Evolutionary conservation across 192 early-diverging fungal genomes (phyloP).

Genomic region (Spinellus fusiger): DNA sequence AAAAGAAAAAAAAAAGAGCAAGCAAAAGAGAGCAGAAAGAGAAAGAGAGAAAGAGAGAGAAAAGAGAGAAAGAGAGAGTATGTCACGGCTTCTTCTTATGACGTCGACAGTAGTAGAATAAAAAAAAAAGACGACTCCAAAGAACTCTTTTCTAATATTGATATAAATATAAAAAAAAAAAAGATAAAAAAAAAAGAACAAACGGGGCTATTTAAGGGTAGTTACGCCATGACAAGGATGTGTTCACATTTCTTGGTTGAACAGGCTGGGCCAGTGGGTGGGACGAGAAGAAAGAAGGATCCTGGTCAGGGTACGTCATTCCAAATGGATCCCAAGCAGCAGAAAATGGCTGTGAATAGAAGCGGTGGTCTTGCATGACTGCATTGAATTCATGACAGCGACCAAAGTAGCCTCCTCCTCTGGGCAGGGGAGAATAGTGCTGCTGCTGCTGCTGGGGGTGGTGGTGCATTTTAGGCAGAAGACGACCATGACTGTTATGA

Average conservation of each 20-base stretch:
- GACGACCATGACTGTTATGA: neutral
- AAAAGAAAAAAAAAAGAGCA: neutral
- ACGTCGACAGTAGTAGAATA: neutral
- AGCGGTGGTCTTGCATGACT: neutral
- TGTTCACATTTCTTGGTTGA: slow-evolving; percentile 3
- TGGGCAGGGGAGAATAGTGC: too few relatives aligned
- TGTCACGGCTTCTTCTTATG: neutral
- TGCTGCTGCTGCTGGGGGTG: neutral
- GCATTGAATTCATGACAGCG: neutral
- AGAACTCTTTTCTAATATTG: neutral
- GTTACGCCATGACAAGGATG: slow-evolving; percentile 2
- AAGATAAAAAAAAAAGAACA: slow-evolving; percentile 16
- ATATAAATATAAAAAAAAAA: neutral
- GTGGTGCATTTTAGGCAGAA: slow-evolving; percentile 4
- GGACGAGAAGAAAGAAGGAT: slow-evolving; percentile 2
- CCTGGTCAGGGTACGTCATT: neutral
- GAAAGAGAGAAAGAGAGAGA: neutral
- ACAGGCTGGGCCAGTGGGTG: neutral
- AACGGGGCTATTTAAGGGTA: neutral
- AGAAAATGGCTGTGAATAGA: neutral
- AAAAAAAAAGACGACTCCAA: neutral
- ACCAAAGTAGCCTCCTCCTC: neutral
- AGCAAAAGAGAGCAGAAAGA: neutral
- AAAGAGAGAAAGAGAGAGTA: neutral
- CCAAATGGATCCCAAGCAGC: neutral